Evolutionary conservation across 352 stramenopile species (phyloP).

Genomic region (Phytophthora macrochlamydospora): DNA sequence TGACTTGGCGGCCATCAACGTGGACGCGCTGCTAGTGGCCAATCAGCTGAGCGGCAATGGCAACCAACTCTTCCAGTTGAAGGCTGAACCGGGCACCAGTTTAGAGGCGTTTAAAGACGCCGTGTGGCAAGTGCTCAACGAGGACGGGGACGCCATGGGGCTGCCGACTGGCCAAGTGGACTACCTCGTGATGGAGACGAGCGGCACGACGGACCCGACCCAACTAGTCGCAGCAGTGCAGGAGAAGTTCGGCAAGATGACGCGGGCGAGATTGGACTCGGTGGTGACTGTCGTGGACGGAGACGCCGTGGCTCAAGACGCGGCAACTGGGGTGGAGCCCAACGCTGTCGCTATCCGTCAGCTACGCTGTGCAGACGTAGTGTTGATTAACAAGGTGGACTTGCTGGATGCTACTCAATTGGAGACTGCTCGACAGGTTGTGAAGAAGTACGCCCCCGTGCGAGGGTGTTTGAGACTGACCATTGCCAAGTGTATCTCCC

Average conservation of each 20-base stretch:
- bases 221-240: slow-evolving; percentile 69
- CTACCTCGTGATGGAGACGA: slow-evolving; percentile 82
- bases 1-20: slow-evolving; percentile 71
- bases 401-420: slow-evolving; percentile 48
- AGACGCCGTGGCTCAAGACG: slow-evolving; percentile 64
- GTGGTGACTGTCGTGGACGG: slow-evolving; percentile 82
- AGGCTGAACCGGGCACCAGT: slow-evolving; percentile 26
- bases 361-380: slow-evolving; percentile 73
- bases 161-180: slow-evolving; percentile 48
- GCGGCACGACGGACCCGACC: slow-evolving; percentile 73
- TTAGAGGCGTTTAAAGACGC: slow-evolving; percentile 71
- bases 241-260: slow-evolving; percentile 82
- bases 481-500: slow-evolving; percentile 69
- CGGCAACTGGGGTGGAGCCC: slow-evolving; percentile 18
- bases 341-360: slow-evolving; percentile 62
- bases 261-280: slow-evolving; percentile 73
- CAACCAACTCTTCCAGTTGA: slow-evolving; percentile 41
- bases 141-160: slow-evolving; percentile 27
- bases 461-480: slow-evolving; percentile 71
- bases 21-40: slow-evolving; percentile 69
- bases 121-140: slow-evolving; percentile 58
- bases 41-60: slow-evolving; percentile 28
- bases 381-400: slow-evolving; percentile 87
- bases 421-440: slow-evolving; percentile 31
- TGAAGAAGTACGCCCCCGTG: slow-evolving; percentile 53